Evolutionary conservation across 2,329 filamentous ascomycete genomes (phyloP), one percentile per base, ranked within the genome.

Genomic region (Arthroderma sp.): DNA sequence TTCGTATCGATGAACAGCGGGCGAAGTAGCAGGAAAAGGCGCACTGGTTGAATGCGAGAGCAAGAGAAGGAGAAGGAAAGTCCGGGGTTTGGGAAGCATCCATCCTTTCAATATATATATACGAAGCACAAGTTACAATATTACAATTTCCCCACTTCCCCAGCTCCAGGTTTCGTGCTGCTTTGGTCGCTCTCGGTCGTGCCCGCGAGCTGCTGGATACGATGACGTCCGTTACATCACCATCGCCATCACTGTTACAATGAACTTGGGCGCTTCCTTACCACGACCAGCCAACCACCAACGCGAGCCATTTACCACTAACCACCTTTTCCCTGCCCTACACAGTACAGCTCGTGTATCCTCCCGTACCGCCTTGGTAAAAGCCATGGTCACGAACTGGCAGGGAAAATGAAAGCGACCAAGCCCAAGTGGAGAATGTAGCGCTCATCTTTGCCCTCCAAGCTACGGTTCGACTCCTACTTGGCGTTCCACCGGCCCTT

Each of bases 191-290:
- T 43, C 5, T 47, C 41, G 7, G 41, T 47, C 41, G 25, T 51
- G 47, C 5, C 47, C 25, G 47, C 13, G 25, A 51, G 47, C 23
- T 51, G 33, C 41, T 31, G 28, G 28, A 33, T 51, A 51, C 47
- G 47, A 51, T 51, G 47, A 51, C 47, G 47, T 51, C 47, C 47
- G 47, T 51, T 51, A 51, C 47, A 51, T 51, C 25, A 35, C 25
- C 35, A 13, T 11, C 15, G 15, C 47, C 23, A 51, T 19, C 47
- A 31, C 47, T 19, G 47, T 51, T 51, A 51, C 47, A n/a, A 51
- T 51, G 47, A 23, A 9, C 47, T 31, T 23, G 25, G 2, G 6
- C n/a, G n/a, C n/a, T 19, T 43, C 39, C 17, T 4, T 43, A 5
- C 39, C n/a, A n/a, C 17, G 9, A 43, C 39, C 39, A 43, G 21